Percentiles rank a stretch among this genome's conserved stretches.
Conservation (phyloP, 208 protist genomes). For the Leptomonas seymouri region DNA sequence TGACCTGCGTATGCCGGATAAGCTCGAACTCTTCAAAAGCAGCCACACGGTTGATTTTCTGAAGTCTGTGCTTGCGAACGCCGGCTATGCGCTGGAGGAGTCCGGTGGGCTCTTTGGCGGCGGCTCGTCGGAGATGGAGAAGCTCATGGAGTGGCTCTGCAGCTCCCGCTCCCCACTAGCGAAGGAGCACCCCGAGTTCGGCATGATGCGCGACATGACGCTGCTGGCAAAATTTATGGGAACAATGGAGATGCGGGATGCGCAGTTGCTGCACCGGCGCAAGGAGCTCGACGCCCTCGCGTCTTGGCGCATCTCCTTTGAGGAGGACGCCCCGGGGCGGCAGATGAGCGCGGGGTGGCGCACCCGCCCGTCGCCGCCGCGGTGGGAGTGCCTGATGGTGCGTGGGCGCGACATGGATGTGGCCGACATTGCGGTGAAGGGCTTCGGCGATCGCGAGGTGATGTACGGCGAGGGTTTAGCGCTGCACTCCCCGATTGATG, state of each 20-base stretch:
- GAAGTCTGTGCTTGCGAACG: constrained; percentile 55
- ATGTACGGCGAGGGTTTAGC: constrained; percentile 76
- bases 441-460: constrained; percentile 79
- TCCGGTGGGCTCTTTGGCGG: constrained; percentile 32
- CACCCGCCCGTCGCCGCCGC: constrained; percentile 42
- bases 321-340: constrained; percentile 68
- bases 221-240: constrained; percentile 75
- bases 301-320: constrained; percentile 83
- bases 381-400: constrained; percentile 79
- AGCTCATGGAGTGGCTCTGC: constrained; percentile 78
- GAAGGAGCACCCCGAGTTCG: constrained; percentile 66
- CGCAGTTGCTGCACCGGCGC: constrained; percentile 62
- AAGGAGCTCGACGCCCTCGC: constrained; percentile 62
- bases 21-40: constrained; percentile 76
- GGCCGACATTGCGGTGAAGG: constrained; percentile 72
- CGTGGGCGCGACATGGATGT: constrained; percentile 82
- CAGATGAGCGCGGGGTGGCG: constrained; percentile 82
- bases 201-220: constrained; percentile 69
- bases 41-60: constrained; percentile 66
- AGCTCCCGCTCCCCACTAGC: constrained; percentile 53
- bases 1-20: constrained; percentile 75
- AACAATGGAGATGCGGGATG: constrained; percentile 83
- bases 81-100: constrained; percentile 59
- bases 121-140: constrained; percentile 69
- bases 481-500: constrained; percentile 75